Evolutionary conservation across 208 protist genomes (phyloP).

Genomic region (Leishmania martiniquensis): DNA sequence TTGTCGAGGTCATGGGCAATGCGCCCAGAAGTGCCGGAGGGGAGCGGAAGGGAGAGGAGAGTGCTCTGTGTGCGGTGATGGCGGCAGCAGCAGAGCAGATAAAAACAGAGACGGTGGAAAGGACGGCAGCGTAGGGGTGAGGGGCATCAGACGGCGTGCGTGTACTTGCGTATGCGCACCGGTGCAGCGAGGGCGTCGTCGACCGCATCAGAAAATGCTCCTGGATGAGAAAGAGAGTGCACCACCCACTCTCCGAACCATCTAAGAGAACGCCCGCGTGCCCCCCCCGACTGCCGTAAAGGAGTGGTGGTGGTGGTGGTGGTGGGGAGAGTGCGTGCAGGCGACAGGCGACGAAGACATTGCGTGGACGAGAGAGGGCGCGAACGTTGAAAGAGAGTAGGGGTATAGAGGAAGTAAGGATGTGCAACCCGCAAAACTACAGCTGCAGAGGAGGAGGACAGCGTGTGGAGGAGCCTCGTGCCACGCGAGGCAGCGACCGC

Average conservation of each 20-base stretch:
- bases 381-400: neutral
- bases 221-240: neutral
- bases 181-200: neutral
- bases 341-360: neutral
- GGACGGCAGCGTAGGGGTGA: neutral
- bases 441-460: neutral
- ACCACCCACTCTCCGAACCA: neutral
- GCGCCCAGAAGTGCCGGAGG: neutral
- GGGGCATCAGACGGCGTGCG: neutral
- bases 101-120: neutral
- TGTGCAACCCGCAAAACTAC: neutral
- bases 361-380: neutral
- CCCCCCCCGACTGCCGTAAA: too few relatives aligned
- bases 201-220: neutral
- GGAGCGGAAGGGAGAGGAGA: neutral
- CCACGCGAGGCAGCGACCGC: neutral
- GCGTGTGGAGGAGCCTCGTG: neutral
- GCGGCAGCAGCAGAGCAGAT: too few relatives aligned
- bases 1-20: constrained; percentile 26
- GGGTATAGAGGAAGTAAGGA: neutral
- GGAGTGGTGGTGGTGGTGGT: neutral
- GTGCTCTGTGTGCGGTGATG: too few relatives aligned
- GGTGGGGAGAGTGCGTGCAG: neutral
- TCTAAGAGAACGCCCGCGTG: neutral
- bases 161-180: neutral